Percentiles rank a stretch among this genome's conserved stretches.
Evolutionary conservation across 192 early-diverging fungal genomes (phyloP).

Genomic region (Backusella macrospora): DNA sequence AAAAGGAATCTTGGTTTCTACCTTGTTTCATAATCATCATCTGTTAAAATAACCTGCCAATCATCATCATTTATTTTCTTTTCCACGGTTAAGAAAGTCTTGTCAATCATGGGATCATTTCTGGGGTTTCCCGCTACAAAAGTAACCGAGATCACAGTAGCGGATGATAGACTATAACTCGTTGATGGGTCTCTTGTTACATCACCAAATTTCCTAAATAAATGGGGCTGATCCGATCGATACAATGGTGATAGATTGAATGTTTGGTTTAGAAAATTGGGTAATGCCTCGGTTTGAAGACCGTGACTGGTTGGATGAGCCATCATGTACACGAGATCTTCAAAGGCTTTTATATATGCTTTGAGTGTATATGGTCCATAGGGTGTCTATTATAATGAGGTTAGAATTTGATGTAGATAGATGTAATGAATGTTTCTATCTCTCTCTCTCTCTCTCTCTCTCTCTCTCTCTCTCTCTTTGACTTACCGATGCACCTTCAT

Average conservation of each 20-base stretch:
- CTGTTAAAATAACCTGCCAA: constrained; percentile 32
- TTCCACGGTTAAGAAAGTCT: constrained; percentile 37
- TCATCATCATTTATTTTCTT: not conserved
- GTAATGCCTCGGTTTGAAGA: constrained; percentile 2
- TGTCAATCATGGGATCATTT: constrained; percentile 28
- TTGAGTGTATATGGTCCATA: constrained; percentile 61
- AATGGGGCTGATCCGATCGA: constrained; percentile 21
- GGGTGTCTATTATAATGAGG: constrained; percentile 35
- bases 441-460: too few relatives aligned
- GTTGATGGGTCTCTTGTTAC: constrained; percentile 19
- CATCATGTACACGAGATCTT: constrained; percentile 50
- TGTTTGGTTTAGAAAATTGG: constrained; percentile 23
- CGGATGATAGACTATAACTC: not conserved
- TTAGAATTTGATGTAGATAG: not conserved
- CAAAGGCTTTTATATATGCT: constrained; percentile 56
- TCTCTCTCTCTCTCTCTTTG: too few relatives aligned
- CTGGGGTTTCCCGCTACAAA: constrained; percentile 43
- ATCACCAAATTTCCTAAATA: constrained; percentile 36
- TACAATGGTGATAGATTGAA: constrained; percentile 15
- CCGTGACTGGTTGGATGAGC: constrained; percentile 19
- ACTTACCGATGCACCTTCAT: constrained; percentile 60
- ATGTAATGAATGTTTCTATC: too few relatives aligned
- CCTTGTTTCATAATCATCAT: constrained; percentile 39
- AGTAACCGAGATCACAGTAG: not conserved
- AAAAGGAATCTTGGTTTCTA: not conserved